Base-by-base conservation (phyloP, 2,329 filamentous ascomycete species). In the Penicillium sp. region DNA sequence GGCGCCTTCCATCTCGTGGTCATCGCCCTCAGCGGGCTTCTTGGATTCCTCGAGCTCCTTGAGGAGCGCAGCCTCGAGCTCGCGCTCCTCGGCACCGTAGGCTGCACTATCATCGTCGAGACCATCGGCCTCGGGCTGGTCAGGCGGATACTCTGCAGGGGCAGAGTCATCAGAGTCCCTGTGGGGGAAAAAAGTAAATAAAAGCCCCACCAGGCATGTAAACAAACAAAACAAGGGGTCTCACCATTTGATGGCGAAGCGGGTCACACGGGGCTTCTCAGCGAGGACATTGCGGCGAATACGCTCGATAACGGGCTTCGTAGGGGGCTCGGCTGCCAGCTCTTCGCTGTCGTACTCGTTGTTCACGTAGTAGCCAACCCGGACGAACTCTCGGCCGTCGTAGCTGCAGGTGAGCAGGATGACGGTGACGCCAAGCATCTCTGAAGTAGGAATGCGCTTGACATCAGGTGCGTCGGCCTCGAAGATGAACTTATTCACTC, bases 111-210 rank as follows among this genome's bases (percentile, higher is more conserved):
- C 94, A 66, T 97, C 93, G 42, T 89, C 89, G 50, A 85, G 82
- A 43, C 88, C 82, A 70, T 99, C 95, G 51, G 92, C 94, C 74
- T 99, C 94, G 40, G 94, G 94, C 78, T 99, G 94, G 74, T 99
- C 94, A 59, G 94, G 95, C 31, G 94, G 94, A 74, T 90, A 99
- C 77, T 99, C 93, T 62, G 94, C 87, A 2, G 94, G 94, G 31
- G 94, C 94, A 72, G 92, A 94, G 63, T 92, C 93, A 71, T 99
- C 94, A n/a, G 90, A 94, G 72, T 99, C 94, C 92, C 92, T 97
- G 61, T n/a, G 24, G 22, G 34, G 18, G 39, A 31, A 2, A 20
- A 34, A 38, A 29, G 49, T 58, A 14, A 51, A 26, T 31, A 18
- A 52, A 29, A 29, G 37, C 8, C 20, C 20, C 14, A 48, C 9